A percentile compares a stretch with the other conserved stretches of the same genome.
These are phyloP conservation scores for Penstemon eatonii DNA, from an alignment of 257 asterid genomes.

Conservation along the genomic window DNA sequence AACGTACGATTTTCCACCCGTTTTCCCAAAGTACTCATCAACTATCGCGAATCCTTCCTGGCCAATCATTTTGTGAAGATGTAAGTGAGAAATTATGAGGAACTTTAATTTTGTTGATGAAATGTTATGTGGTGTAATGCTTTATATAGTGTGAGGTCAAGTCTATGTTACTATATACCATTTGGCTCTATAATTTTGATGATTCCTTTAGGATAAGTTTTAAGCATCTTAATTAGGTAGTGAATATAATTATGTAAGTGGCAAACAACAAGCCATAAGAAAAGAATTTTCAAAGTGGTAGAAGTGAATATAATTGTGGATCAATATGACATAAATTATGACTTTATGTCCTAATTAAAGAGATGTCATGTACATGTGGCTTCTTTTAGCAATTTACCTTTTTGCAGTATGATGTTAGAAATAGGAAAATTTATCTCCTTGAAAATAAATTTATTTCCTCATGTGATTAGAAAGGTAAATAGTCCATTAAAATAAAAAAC, in stretches of 20 bases:
- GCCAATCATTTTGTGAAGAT: slow-evolving; percentile 36
- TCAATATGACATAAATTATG: not conserved
- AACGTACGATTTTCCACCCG: slow-evolving; percentile 14
- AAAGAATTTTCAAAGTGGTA: not conserved
- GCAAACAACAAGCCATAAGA: not conserved
- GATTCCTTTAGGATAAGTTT: slow-evolving; percentile 18
- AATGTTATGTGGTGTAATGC: slow-evolving; percentile 1
- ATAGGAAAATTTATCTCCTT: too few relatives aligned
- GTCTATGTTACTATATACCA: not conserved
- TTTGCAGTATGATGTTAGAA: too few relatives aligned
- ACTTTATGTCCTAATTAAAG: not conserved
- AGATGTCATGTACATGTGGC: too few relatives aligned
- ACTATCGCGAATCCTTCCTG: slow-evolving; percentile 36
- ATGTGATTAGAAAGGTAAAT: too few relatives aligned
- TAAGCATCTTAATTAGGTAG: not conserved
- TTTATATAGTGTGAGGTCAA: slow-evolving; percentile 22
- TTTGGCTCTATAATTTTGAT: not conserved
- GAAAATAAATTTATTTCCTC: too few relatives aligned
- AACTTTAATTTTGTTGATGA: slow-evolving; percentile 8
- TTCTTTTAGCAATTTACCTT: too few relatives aligned
- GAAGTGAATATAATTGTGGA: slow-evolving; percentile 1
- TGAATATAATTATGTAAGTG: not conserved
- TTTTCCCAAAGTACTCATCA: slow-evolving; percentile 29
- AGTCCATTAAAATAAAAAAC: too few relatives aligned
- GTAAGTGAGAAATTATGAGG: slow-evolving; percentile 1